Base-by-base conservation (phyloP, 495 filamentous ascomycete genomes). In the Podospora fimiseda region DNA sequence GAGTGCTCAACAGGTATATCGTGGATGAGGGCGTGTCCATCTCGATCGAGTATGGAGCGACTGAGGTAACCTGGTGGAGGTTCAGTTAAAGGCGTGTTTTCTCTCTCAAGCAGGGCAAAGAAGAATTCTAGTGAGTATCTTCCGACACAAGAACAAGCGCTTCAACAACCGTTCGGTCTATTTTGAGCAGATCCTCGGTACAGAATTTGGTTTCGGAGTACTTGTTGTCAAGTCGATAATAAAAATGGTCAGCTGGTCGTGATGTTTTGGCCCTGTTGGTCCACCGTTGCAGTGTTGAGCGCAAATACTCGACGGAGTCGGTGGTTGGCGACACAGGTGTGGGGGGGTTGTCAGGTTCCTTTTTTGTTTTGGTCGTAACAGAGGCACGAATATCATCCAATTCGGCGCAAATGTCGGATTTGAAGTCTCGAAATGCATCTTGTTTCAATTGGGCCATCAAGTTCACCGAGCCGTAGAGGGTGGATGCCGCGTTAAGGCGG, bases 51-150 rank as follows among this genome's bases (percentile, higher is more conserved):
- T 1, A 63, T 16, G 1, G 19, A 21, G 30, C 36, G 45, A 15
- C 42, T 44, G 8, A 61, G 19, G 22, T 61, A 56, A 33, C 27
- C 23, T 9, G 43, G 43, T 13, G 39, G 16, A 39, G 41, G 2
- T 2, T 37, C 15, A 14, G 22, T 33, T 13, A 3, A 2, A 3
- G n/a, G 19, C 13, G 42, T 23, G 21, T 48, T 45, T 1, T 51
- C 51, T 15, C 50, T 50, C 2, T 59, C 55, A 2, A 63, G 24
- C 9, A 56, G 4, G 14, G 48, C 51, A 9, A 60, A 23, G 42
- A 61, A 61, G 0, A 63, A 3, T 23, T 63, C 61, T 8, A 61
- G n/a, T 1, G 38, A 43, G 56, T 18, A 6, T 52, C 36, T 2
- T 37, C 18, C 1, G 16, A 24, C 2, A 61, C n/a, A 0, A 15